These are phyloP conservation scores for Blastomyces silverae DNA, from an alignment of 2,329 filamentous ascomycete species.

Conservation along the genomic window DNA sequence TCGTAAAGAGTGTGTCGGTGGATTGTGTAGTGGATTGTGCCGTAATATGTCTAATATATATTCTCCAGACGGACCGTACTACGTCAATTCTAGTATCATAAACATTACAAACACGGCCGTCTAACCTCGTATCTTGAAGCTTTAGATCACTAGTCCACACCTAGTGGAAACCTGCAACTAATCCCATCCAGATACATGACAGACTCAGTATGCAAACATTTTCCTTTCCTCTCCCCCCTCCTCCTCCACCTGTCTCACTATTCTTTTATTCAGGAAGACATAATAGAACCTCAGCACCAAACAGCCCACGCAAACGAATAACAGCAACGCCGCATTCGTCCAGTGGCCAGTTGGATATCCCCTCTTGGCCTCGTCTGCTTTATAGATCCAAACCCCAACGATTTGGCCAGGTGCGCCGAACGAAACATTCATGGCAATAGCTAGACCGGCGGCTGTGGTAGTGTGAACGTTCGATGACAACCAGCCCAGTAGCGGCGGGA, in stretches of 20 bases:
- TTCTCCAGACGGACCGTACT: background rate
- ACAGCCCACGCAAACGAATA: slow-evolving; percentile 53
- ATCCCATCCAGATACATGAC: background rate
- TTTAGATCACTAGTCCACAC: background rate
- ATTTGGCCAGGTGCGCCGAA: slow-evolving; percentile 65
- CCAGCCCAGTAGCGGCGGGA: slow-evolving; percentile 65
- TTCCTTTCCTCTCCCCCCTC: slow-evolving; percentile 17
- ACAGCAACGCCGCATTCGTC: slow-evolving; percentile 55
- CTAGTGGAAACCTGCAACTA: background rate
- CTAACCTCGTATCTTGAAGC: background rate
- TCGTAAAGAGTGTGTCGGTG: background rate
- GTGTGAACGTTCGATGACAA: slow-evolving; percentile 60
- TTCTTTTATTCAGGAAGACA: slow-evolving; percentile 38
- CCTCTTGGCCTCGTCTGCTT: slow-evolving; percentile 50
- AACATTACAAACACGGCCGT: background rate
- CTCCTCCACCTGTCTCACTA: slow-evolving; percentile 33
- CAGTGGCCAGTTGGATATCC: slow-evolving; percentile 67
- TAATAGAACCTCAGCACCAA: slow-evolving; percentile 53
- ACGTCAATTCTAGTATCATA: background rate
- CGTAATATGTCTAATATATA: too few relatives aligned
- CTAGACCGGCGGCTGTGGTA: slow-evolving; percentile 59
- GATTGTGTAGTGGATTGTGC: too few relatives aligned
- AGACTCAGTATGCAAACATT: slow-evolving; percentile 23
- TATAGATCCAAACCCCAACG: slow-evolving; percentile 67
- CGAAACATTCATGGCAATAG: slow-evolving; percentile 63